Evolutionary conservation across 257 asterid genomes (phyloP).

Genomic region (Solanum piurae): DNA sequence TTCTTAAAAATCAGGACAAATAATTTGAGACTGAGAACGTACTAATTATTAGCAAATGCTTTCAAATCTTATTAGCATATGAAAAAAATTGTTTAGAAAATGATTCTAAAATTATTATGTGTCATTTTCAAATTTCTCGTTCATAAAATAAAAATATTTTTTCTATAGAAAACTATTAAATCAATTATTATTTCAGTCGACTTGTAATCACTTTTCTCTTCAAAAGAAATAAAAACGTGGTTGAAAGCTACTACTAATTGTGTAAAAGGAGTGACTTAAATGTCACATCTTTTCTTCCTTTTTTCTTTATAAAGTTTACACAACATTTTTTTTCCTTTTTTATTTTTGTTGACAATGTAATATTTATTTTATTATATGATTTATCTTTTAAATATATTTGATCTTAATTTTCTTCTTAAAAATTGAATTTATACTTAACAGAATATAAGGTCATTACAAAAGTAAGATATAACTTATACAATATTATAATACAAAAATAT

Average conservation of each 20-base stretch:
- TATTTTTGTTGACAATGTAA: background rate
- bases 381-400: too few species aligned
- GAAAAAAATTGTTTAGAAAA: background rate
- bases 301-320: background rate
- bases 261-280: background rate
- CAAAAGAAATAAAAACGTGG: background rate
- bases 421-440: background rate
- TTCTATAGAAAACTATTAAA: background rate
- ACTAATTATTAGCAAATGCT: background rate
- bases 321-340: background rate
- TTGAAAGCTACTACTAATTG: background rate
- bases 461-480: background rate
- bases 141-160: background rate
- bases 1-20: background rate
- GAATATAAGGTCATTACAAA: background rate
- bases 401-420: background rate
- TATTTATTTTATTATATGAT: background rate
- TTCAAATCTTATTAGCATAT: background rate
- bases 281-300: background rate
- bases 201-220: background rate
- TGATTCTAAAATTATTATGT: too few species aligned
- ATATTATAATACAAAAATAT: background rate
- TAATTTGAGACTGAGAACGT: too few species aligned
- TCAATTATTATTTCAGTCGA: background rate
- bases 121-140: background rate